Base-by-base conservation (phyloP, 2,329 filamentous ascomycete species). In the Chaetomium strumarium region DNA sequence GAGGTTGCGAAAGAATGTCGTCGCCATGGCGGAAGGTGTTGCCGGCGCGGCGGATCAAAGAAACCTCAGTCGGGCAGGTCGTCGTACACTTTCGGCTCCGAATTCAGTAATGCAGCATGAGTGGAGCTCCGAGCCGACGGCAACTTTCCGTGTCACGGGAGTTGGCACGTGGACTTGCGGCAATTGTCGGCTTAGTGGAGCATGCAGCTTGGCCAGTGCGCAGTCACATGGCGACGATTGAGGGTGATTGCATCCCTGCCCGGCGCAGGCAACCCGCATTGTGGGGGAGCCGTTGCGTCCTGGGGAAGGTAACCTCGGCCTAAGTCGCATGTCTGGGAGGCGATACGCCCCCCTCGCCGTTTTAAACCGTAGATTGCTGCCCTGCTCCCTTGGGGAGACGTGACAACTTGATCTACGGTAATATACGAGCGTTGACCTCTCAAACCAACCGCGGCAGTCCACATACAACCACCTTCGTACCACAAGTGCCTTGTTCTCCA, bases 1-100 rank as follows among this genome's bases (percentile, higher is more conserved):
- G 36, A 61, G 50, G 39, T 62, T 65, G 57, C 68, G 65, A 52
- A 71, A 58, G n/a, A 72, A 60, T 48, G 63, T 60, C 60, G 63
- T 66, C 45, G 66, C 64, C 68, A 70, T 69, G 48, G 50, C 64
- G 44, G 42, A 16, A 45, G 33, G 39, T 53, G 52, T 51, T 52
- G 43, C 38, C 52, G 50, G 42, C 49, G 45, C 46, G 45, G 39
- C 47, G 43, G 38, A 19, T 38, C n/a, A n/a, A n/a, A n/a, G n/a
- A n/a, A n/a, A 10, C 39, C 37, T 36, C 20, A 17, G 30, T 46
- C 49, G 37, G 19, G 38, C 20, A 45, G 31, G 41, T 41, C 48
- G 49, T 49, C 49, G 51, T 39, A 53, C 36, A 38, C 51, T 31
- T 43, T 53, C 52, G 38, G 31, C 37, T 14, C 47, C 42, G 45